phyloP scores from a whole-genome alignment of 2,329 filamentous ascomycete genomes.

The Venturia nashicola region DNA sequence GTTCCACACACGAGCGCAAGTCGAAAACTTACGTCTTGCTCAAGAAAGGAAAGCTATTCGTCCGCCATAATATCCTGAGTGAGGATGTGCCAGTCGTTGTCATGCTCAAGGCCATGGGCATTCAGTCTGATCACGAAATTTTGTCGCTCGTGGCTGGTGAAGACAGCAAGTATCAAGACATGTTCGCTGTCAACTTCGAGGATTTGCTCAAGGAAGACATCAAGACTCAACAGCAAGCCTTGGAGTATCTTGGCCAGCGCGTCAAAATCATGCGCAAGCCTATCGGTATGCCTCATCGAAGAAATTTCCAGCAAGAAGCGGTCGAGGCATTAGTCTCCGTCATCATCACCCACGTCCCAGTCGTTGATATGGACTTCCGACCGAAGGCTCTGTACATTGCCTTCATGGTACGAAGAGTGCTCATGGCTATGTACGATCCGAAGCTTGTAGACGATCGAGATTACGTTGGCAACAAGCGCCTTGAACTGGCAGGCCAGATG shows the following conservation, averaged over 20 bases:
- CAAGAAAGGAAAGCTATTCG: conserved; percentile 82
- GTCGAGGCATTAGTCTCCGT: conserved; percentile 86
- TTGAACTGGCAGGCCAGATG: conserved; percentile 90
- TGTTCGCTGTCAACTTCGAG: conserved; percentile 91
- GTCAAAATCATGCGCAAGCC: conserved; percentile 73
- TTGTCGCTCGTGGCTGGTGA: conserved; percentile 80
- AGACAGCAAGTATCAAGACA: conserved; percentile 82
- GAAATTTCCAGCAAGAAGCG: conserved; percentile 81
- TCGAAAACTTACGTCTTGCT: conserved; percentile 93
- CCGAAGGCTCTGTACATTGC: conserved; percentile 96
- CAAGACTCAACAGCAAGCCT: conserved; percentile 85
- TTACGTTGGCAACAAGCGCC: conserved; percentile 93
- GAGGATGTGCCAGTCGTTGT: conserved; percentile 95
- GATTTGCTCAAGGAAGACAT: conserved; percentile 74
- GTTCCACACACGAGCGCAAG: conserved; percentile 94
- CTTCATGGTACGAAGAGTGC: conserved; percentile 90
- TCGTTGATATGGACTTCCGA: conserved; percentile 83
- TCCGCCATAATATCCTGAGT: conserved; percentile 85
- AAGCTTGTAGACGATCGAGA: conserved; percentile 90
- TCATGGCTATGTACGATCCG: conserved; percentile 86
- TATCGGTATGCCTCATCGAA: conserved; percentile 40
- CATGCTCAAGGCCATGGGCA: conserved; percentile 82
- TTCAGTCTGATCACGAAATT: conserved; percentile 91
- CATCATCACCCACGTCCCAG: conserved; percentile 87
- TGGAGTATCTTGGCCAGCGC: conserved; percentile 79